Conservation (phyloP, 2,329 filamentous ascomycete species). For the Arthrobotrys musiformis region DNA sequence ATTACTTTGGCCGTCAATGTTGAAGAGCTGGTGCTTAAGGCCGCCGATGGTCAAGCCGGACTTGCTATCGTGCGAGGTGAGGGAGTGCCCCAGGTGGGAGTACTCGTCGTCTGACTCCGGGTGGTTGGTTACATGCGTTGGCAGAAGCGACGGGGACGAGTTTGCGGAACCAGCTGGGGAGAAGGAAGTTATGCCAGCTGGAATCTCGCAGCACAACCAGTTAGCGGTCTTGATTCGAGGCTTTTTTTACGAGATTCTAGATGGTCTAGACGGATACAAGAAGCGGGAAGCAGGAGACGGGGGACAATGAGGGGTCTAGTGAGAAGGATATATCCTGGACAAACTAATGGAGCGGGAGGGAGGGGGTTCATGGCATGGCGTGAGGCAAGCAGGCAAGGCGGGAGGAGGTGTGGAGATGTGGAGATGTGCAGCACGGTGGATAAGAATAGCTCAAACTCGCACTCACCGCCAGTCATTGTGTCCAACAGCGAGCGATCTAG, state of each 20-base stretch:
- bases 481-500: not conserved
- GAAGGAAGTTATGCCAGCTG: conserved; percentile 54
- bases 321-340: not conserved
- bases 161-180: conserved; percentile 51
- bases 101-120: conserved; percentile 54
- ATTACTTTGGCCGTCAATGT: not conserved
- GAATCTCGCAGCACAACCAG: too few species aligned
- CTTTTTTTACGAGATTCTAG: conserved; percentile 4
- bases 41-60: not conserved
- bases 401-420: not conserved
- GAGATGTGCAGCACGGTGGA: conserved; percentile 20
- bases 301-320: not conserved
- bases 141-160: conserved; percentile 51
- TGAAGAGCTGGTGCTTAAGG: conserved; percentile 7
- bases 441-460: conserved; percentile 8
- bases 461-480: conserved; percentile 37
- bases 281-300: conserved; percentile 4
- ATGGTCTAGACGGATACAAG: conserved; percentile 3
- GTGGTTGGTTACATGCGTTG: conserved; percentile 55
- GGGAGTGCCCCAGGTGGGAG: conserved; percentile 35
- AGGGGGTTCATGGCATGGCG: conserved; percentile 2
- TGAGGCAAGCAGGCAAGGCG: not conserved
- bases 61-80: conserved; percentile 50
- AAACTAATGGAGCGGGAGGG: not conserved
- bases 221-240: conserved; percentile 21